Evolutionary conservation across 169 alveolate genomes (phyloP).

Genomic region (Cryptosporidium baileyi): DNA sequence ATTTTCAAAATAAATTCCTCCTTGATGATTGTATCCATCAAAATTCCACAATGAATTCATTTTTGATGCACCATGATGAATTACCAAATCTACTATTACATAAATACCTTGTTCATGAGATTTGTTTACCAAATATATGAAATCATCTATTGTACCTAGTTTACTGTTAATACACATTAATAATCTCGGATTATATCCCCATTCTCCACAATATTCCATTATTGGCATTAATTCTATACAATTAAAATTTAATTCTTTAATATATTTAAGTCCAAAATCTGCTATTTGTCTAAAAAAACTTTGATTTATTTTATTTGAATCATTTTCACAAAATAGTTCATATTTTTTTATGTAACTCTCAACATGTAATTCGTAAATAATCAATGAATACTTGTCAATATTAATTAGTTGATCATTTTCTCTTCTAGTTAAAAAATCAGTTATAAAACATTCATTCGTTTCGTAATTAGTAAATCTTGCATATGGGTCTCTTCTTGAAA

Average conservation of each 20-base stretch:
- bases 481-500: conserved; percentile 58
- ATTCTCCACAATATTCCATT: conserved; percentile 74
- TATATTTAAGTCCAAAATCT: conserved; percentile 13
- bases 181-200: conserved; percentile 77
- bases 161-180: conserved; percentile 32
- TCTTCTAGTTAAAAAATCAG: background rate
- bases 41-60: conserved; percentile 74
- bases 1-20: conserved; percentile 76
- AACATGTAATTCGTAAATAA: conserved; percentile 60
- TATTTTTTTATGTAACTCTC: conserved; percentile 29
- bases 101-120: conserved; percentile 55
- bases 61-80: conserved; percentile 75
- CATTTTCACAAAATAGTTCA: background rate
- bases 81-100: conserved; percentile 66
- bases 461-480: conserved; percentile 47
- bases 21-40: conserved; percentile 72
- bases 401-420: background rate
- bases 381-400: background rate
- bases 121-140: conserved; percentile 46
- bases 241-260: conserved; percentile 53
- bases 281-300: conserved; percentile 52
- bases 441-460: conserved; percentile 3
- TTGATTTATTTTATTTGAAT: background rate
- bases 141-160: conserved; percentile 64
- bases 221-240: conserved; percentile 74